Base-by-base conservation (phyloP, 129 eudicot species). In the Dittrichia graveolens region DNA sequence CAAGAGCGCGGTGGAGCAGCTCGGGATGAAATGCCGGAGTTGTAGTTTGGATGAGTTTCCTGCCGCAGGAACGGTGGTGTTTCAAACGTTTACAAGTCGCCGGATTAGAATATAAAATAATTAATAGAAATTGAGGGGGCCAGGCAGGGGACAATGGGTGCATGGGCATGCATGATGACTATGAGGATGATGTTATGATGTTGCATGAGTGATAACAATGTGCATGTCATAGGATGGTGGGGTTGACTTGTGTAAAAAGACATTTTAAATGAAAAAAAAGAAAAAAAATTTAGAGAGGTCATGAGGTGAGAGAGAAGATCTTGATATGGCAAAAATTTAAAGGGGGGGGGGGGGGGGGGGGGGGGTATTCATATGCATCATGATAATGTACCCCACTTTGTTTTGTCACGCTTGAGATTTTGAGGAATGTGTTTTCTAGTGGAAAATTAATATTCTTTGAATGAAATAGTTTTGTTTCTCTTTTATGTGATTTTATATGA, bases 21-120 rank as follows among this genome's bases (percentile, higher is more conserved):
- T 78, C 3, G 96, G 93, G 14, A 82, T 90, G 96, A 87, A 88
- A 61, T 61, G 89, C 83, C 80, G 91, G 77, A 87, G 96, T 56
- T 77, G 78, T 57, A 64, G 81, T 6, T 55, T 67, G 64, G 96
- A 90, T 75, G 90, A 87, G 63, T 85, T 90, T 13, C 96, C 91
- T 46, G 83, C 88, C 0, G 85, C 87, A 50, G 93, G 88, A 57
- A 69, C 71, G 4, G 93, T 90, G 10, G 87, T 87, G 74, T 87
- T 82, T 56, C 96, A 87, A 60, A 85, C 91, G 19, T 90, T 82
- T 74, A 80, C 92, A 5, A 46, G 54, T 64, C 88, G 88, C 61
- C 94, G 90, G 79, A 80, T 82, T 15, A 78, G 82, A 62, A 78
- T 52, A 78, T 71, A 37, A 50, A 38, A 58, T 10, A 45, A 18